Evolutionary conservation across 2,329 filamentous ascomycete species (phyloP), one percentile per base, ranked within the genome.

Genomic region (Ophiocordyceps unilateralis): DNA sequence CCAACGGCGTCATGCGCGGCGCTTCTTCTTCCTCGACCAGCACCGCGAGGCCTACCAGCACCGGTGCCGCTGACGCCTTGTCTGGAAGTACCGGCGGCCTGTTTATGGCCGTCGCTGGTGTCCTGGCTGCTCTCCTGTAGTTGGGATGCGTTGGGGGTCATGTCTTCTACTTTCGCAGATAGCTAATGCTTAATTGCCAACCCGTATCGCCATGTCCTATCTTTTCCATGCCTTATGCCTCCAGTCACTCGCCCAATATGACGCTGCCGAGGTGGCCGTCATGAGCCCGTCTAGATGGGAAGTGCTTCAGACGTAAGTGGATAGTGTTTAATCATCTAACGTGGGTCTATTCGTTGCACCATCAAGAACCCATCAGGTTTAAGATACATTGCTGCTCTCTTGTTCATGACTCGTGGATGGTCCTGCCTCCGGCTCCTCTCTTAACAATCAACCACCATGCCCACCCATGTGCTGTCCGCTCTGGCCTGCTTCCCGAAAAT

Each of bases 81-180:
- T 53, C 52, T 34, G 54, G 52, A 40, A 57, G 58, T 47, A 55
- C 56, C 19, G 59, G 59, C 17, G 51, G 57, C 28, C 45, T 62
- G 15, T 50, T 65, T 21, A 52, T 59, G 22, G 63, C 59, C 42
- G 52, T 64, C 34, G 62, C 58, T 26, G 64, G 58, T 44, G 56
- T 55, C 17, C 53, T 65, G 43, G 62, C 55, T 42, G 59, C 57
- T 36, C 50, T 64, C 23, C 49, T 66, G 43, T 65, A 37, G 19
- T 15, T 17, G 12, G 17, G 15, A 26, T 14, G 42, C 21, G 12
- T 4, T 40, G 22, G 22, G 22, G 14, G 15, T 17, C 22, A n/a
- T 23, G 20, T 24, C 9, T 24, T 43, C 26, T 37, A 20, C n/a
- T n/a, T 37, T 17, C 21, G n/a, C 41, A 37, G 39, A 23, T 38